phyloP scores from a whole-genome alignment of 169 alveolate genomes.

The Eimeria zaria region DNA sequence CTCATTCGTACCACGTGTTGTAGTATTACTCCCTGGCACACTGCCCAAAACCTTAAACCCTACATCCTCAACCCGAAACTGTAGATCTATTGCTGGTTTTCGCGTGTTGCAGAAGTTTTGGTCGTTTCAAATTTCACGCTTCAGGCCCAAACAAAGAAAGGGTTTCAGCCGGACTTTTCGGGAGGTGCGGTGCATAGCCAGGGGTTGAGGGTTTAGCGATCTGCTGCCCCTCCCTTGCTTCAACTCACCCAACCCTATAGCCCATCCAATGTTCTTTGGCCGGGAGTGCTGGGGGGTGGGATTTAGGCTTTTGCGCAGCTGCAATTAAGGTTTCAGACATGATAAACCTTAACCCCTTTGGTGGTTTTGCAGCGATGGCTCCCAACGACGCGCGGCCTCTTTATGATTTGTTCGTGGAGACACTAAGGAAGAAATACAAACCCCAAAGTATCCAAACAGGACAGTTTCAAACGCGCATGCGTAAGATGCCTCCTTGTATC shows the following conservation, averaged over 20 bases:
- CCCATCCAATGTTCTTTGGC: too few species aligned
- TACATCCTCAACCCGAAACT: neutral
- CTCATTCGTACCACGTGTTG: too few species aligned
- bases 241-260: too few species aligned
- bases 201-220: neutral
- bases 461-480: constrained; percentile 67
- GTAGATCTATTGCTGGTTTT: neutral
- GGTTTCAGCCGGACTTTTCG: constrained; percentile 54
- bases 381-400: constrained; percentile 43
- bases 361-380: constrained; percentile 52
- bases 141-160: constrained; percentile 59
- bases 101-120: constrained; percentile 6
- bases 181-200: constrained; percentile 5
- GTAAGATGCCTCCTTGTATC: constrained; percentile 4
- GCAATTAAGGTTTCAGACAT: too few species aligned
- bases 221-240: too few species aligned
- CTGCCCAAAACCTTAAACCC: constrained; percentile 2
- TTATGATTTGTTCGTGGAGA: constrained; percentile 41
- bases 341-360: neutral
- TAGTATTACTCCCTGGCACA: neutral
- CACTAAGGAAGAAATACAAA: neutral
- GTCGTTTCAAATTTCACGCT: constrained; percentile 50
- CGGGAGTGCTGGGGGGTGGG: too few species aligned
- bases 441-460: constrained; percentile 24
- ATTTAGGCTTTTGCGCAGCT: too few species aligned